Percentiles rank a stretch among this genome's conserved stretches.
Evolutionary conservation across 2,329 filamentous ascomycete genomes (phyloP).

Genomic region (Alternaria consortialis): DNA sequence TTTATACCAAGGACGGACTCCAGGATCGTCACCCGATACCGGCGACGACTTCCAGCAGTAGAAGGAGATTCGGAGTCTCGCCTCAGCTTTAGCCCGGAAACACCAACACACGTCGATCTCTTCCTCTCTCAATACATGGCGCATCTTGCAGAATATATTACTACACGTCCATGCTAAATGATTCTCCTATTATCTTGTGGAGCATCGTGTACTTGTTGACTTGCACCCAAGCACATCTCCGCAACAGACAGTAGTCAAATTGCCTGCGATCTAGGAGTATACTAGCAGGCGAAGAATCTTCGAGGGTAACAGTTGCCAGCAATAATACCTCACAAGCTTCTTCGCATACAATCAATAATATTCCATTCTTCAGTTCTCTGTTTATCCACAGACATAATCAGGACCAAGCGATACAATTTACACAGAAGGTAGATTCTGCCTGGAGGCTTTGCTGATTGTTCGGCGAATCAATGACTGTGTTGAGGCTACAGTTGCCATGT

Average conservation of each 20-base stretch:
- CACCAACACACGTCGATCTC: neutral
- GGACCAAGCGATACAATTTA: neutral
- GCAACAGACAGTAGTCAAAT: neutral
- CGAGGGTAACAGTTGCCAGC: no score
- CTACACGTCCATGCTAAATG: neutral
- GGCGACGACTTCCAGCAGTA: neutral
- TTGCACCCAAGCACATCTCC: neutral
- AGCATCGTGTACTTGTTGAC: neutral
- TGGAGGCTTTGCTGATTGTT: neutral
- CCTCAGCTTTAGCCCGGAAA: neutral
- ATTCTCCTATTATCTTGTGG: neutral
- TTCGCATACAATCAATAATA: no score
- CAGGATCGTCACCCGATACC: conserved; percentile 5
- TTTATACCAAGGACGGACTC: neutral
- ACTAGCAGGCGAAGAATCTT: no score
- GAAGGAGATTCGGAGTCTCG: neutral
- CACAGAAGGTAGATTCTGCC: neutral
- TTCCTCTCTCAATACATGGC: neutral
- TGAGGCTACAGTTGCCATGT: no score
- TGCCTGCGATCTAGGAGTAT: neutral
- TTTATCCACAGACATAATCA: neutral
- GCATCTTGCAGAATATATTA: neutral
- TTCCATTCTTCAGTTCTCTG: neutral
- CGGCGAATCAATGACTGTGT: neutral
- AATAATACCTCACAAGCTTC: no score